These are phyloP conservation scores for Moesziomyces sp. DNA, from an alignment of 1,284 basidiomycete species.

Conservation along the genomic window DNA sequence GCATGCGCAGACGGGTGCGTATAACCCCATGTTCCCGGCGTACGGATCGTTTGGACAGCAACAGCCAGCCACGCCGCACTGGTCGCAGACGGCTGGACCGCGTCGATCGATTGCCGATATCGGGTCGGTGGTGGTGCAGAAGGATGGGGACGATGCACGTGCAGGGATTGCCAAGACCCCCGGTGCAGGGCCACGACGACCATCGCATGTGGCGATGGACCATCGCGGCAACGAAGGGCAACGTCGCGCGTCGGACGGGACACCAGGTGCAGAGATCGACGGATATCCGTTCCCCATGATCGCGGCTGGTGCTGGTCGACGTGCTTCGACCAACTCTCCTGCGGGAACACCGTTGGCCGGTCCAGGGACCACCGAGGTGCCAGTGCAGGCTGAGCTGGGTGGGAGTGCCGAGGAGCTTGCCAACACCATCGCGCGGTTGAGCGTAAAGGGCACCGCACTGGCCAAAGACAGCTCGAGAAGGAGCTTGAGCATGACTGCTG, in stretches of 20 bases:
- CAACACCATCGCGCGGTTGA: constrained; percentile 54
- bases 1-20: constrained; percentile 14
- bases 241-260: constrained; percentile 34
- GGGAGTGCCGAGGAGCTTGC: constrained; percentile 50
- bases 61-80: constrained; percentile 57
- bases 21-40: constrained; percentile 50
- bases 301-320: constrained; percentile 14
- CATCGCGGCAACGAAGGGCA: not conserved
- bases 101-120: constrained; percentile 7
- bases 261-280: constrained; percentile 29
- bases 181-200: constrained; percentile 33
- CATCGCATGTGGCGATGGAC: constrained; percentile 15
- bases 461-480: constrained; percentile 13
- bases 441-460: constrained; percentile 51
- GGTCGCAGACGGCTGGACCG: constrained; percentile 50
- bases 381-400: constrained; percentile 5
- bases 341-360: constrained; percentile 35
- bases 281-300: constrained; percentile 59
- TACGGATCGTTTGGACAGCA: constrained; percentile 4
- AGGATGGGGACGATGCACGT: constrained; percentile 14
- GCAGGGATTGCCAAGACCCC: constrained; percentile 39
- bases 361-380: not conserved
- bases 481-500: constrained; percentile 33
- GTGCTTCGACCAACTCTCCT: constrained; percentile 49
- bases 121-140: not conserved